Conservation (phyloP, 257 asterid genomes). For the Solanum clarkiae region DNA sequence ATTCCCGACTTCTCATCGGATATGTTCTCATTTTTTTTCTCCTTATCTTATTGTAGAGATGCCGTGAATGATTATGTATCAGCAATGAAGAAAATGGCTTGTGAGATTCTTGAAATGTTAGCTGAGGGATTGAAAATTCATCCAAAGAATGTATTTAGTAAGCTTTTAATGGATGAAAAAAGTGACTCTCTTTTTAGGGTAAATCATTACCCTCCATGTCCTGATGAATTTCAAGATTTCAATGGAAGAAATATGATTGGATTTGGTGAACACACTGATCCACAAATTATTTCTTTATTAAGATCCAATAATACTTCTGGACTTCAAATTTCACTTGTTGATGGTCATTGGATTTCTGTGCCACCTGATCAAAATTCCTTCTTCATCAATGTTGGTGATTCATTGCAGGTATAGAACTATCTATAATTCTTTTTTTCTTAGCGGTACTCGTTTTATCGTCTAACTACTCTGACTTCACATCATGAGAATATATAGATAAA, state of each 20-base stretch:
- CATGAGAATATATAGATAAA: not conserved
- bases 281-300: not conserved
- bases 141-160: constrained; percentile 20
- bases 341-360: constrained; percentile 1
- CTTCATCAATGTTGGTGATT: constrained; percentile 6
- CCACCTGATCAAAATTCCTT: constrained; percentile 5
- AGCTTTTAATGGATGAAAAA: constrained; percentile 23
- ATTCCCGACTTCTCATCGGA: not conserved
- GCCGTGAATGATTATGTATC: constrained; percentile 19
- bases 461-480: not conserved
- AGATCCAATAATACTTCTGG: not conserved
- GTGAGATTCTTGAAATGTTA: constrained; percentile 24
- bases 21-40: not conserved
- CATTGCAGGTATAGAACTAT: not conserved
- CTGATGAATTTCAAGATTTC: not conserved
- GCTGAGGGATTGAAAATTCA: constrained; percentile 23
- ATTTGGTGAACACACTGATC: not conserved
- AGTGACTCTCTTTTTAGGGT: constrained; percentile 32
- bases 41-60: constrained; percentile 1
- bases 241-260: not conserved
- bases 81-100: constrained; percentile 23
- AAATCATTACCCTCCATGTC: constrained; percentile 4
- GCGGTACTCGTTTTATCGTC: not conserved
- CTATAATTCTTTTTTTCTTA: not conserved
- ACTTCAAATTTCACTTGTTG: not conserved